A percentile compares a stretch with the other conserved stretches of the same genome.
Evolutionary conservation across 2,329 filamentous ascomycete species (phyloP).

Genomic region (Nothopassalora personata): DNA sequence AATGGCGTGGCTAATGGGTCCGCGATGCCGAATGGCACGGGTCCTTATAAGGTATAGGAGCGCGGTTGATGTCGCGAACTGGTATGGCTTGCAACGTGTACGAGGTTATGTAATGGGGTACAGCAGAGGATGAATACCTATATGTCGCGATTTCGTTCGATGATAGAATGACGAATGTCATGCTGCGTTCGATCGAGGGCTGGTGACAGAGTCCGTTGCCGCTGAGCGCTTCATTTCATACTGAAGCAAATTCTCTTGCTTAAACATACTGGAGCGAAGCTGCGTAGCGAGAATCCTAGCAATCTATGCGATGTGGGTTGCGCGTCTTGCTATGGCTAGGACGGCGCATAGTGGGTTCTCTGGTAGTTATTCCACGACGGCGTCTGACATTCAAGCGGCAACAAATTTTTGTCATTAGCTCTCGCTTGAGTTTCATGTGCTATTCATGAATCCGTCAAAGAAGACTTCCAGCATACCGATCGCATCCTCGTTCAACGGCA

Average conservation of each 20-base stretch:
- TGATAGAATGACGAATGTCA: not conserved
- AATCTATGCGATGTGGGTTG: too few relatives aligned
- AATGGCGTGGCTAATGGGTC: not conserved
- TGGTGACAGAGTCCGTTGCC: too few relatives aligned
- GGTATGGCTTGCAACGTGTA: not conserved
- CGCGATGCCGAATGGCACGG: not conserved
- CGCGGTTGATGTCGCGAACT: not conserved
- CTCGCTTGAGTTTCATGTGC: not conserved
- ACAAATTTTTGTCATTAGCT: too few relatives aligned
- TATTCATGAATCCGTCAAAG: slow-evolving; percentile 29
- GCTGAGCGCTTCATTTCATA: too few relatives aligned
- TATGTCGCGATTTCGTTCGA: not conserved
- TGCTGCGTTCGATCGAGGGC: not conserved
- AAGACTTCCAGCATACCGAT: slow-evolving; percentile 22
- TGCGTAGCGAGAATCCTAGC: too few relatives aligned
- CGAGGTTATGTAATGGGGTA: not conserved
- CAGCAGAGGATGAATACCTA: not conserved
- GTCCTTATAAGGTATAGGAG: not conserved
- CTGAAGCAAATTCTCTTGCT: too few relatives aligned
- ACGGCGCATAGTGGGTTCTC: too few relatives aligned
- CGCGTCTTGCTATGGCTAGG: too few relatives aligned
- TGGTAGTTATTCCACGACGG: too few relatives aligned
- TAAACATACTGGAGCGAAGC: too few relatives aligned
- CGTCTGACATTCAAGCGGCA: too few relatives aligned
- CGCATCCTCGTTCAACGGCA: slow-evolving; percentile 24